A percentile compares a stretch with the other conserved stretches of the same genome.
phyloP scores from a whole-genome alignment of 2,329 filamentous ascomycete genomes.

The Beauveria scarabaeidicola region DNA sequence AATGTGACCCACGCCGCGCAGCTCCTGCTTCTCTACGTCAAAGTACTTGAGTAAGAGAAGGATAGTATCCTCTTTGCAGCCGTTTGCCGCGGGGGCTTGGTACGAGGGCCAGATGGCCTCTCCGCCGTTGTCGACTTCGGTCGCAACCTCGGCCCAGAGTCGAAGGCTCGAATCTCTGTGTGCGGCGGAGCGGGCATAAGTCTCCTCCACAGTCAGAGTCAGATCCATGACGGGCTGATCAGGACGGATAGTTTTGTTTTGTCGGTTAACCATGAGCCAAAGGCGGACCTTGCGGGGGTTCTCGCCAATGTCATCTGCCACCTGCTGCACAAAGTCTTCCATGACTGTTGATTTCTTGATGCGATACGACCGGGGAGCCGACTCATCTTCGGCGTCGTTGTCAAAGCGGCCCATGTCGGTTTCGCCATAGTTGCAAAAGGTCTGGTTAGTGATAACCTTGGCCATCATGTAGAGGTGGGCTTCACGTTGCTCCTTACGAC shows the following conservation, averaged over 20 bases:
- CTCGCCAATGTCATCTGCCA: conserved; percentile 62
- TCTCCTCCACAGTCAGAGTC: conserved; percentile 69
- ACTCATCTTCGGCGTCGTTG: conserved; percentile 53
- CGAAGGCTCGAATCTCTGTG: conserved; percentile 65
- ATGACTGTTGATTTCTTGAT: conserved; percentile 69
- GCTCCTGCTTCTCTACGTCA: conserved; percentile 63
- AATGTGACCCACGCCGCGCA: conserved; percentile 71
- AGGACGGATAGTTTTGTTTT: conserved; percentile 92
- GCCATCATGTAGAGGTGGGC: conserved; percentile 87
- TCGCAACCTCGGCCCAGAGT: conserved; percentile 76
- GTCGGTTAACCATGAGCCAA: conserved; percentile 97
- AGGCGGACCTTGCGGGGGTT: conserved; percentile 66
- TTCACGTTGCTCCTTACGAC: conserved; percentile 83
- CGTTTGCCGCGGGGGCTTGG: conserved; percentile 47
- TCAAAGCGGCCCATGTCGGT: conserved; percentile 75
- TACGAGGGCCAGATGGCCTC: conserved; percentile 63
- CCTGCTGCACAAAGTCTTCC: conserved; percentile 59
- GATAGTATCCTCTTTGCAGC: conserved; percentile 55
- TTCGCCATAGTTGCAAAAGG: conserved; percentile 72
- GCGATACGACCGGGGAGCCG: conserved; percentile 64
- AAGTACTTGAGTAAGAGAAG: conserved; percentile 92
- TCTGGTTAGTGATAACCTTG: conserved; percentile 70
- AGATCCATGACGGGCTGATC: conserved; percentile 77
- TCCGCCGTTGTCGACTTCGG: conserved; percentile 58
- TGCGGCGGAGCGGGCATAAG: conserved; percentile 42